These are phyloP conservation scores for Monosporascus sp. DNA, from an alignment of 2,329 filamentous ascomycete genomes.

Conservation along the genomic window DNA sequence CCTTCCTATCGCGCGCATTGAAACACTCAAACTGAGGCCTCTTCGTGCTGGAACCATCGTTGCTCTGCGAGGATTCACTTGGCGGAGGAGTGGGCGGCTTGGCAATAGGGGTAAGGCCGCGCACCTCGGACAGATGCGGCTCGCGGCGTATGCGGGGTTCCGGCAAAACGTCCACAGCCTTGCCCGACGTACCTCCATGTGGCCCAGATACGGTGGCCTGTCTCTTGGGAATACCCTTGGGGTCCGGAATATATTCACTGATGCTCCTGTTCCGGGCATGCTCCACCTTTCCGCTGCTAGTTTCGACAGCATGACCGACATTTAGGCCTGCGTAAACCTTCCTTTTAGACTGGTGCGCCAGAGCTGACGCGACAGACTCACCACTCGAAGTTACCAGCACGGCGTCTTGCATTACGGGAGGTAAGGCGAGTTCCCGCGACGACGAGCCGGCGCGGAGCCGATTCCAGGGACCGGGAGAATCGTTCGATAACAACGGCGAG, in stretches of 20 bases:
- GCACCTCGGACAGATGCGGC: constrained; percentile 69
- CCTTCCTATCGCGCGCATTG: constrained; percentile 59
- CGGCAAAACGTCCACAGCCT: constrained; percentile 24
- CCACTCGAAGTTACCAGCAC: constrained; percentile 45
- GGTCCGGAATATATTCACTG: constrained; percentile 80
- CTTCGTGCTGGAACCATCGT: constrained; percentile 36
- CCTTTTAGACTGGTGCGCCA: constrained; percentile 49
- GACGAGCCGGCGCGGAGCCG: constrained; percentile 41
- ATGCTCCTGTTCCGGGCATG: constrained; percentile 75
- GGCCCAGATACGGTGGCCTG: constrained; percentile 68
- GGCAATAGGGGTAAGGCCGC: constrained; percentile 62
- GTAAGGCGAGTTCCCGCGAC: constrained; percentile 39
- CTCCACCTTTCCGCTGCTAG: constrained; percentile 21
- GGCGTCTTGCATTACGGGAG: constrained; percentile 35
- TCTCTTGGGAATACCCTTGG: constrained; percentile 61
- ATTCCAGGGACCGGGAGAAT: constrained; percentile 64
- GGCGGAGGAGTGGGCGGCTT: constrained; percentile 76
- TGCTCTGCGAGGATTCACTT: constrained; percentile 60
- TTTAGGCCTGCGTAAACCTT: constrained; percentile 49
- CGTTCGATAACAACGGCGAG: constrained; percentile 62
- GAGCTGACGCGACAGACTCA: constrained; percentile 45
- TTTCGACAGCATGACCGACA: constrained; percentile 23
- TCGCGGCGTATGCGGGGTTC: constrained; percentile 63
- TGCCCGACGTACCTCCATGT: constrained; percentile 34
- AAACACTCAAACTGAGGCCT: constrained; percentile 56